phyloP scores from a whole-genome alignment of 2,329 filamentous ascomycete species.

The Pseudonectria buxi region DNA sequence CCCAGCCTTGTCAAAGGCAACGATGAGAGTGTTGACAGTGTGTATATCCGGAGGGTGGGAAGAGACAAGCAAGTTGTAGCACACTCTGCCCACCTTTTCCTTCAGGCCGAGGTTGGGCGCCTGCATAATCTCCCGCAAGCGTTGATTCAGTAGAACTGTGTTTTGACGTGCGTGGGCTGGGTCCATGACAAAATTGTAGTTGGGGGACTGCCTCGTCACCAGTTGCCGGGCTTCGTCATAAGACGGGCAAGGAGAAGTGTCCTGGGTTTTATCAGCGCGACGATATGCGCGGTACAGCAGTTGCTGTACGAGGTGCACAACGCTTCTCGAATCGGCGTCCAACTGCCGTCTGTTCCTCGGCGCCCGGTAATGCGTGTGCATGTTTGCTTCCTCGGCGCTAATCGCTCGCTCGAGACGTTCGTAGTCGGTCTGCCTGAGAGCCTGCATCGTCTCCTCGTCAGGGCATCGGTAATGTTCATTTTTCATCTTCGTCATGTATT shows the following conservation, averaged over 20 bases:
- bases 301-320: slow-evolving; percentile 22
- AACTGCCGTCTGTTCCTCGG: slow-evolving; percentile 22
- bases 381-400: slow-evolving; percentile 21
- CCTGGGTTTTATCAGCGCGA: slow-evolving; percentile 16
- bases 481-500: slow-evolving; percentile 22
- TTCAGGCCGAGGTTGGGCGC: slow-evolving; percentile 19
- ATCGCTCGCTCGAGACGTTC: slow-evolving; percentile 24
- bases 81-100: slow-evolving; percentile 37
- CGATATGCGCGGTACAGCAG: slow-evolving; percentile 25
- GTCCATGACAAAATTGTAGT: slow-evolving; percentile 25
- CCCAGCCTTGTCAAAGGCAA: slow-evolving; percentile 52
- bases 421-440: slow-evolving; percentile 21
- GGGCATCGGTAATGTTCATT: slow-evolving; percentile 23
- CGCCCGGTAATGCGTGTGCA: slow-evolving; percentile 11
- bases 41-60: slow-evolving; percentile 56
- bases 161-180: slow-evolving; percentile 18
- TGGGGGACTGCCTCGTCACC: slow-evolving; percentile 5
- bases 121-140: slow-evolving; percentile 23
- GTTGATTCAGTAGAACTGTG: slow-evolving; percentile 22
- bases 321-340: slow-evolving; percentile 18
- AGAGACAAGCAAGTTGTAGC: slow-evolving; percentile 61
- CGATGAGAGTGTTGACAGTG: slow-evolving; percentile 65
- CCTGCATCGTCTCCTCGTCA: slow-evolving; percentile 13
- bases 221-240: slow-evolving; percentile 25
- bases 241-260: slow-evolving; percentile 16